phyloP scores from a whole-genome alignment of 768 basidiomycete species.

The Podaxis mareebaensis region DNA sequence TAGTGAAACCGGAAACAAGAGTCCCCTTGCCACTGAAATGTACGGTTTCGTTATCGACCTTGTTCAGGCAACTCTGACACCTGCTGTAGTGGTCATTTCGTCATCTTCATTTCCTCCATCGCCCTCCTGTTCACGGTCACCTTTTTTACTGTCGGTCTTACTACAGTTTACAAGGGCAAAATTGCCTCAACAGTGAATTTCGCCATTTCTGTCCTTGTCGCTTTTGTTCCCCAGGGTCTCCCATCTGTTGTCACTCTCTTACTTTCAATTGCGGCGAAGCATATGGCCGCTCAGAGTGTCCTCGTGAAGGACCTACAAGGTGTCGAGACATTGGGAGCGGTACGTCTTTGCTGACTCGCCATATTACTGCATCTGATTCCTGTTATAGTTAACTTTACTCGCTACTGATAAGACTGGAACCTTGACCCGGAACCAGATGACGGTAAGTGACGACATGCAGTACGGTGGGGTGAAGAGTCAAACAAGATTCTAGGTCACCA shows the following conservation, averaged over 20 bases:
- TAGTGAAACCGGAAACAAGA: conserved; percentile 62
- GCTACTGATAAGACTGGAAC: conserved; percentile 77
- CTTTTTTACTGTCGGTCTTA: conserved; percentile 67
- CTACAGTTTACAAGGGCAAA: conserved; percentile 65
- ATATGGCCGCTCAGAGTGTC: conserved; percentile 71
- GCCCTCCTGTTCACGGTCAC: conserved; percentile 62
- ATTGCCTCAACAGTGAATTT: conserved; percentile 62
- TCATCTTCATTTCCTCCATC: conserved; percentile 59
- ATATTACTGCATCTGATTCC: background rate
- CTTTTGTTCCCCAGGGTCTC: conserved; percentile 63
- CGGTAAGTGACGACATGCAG: conserved; percentile 33
- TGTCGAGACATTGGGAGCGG: conserved; percentile 64
- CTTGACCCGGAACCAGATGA: conserved; percentile 73
- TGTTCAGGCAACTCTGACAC: background rate
- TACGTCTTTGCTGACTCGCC: conserved; percentile 19
- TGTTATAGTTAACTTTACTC: conserved; percentile 54
- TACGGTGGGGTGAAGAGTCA: background rate
- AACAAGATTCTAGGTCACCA: conserved; percentile 45
- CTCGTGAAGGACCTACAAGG: conserved; percentile 72
- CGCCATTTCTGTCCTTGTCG: conserved; percentile 60
- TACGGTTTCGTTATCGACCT: conserved; percentile 27
- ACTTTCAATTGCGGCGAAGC: conserved; percentile 69
- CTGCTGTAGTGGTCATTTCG: conserved; percentile 51
- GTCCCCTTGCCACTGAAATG: conserved; percentile 67
- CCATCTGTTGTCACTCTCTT: conserved; percentile 69